A percentile compares a stretch with the other conserved stretches of the same genome.
Evolutionary conservation across 768 basidiomycete genomes (phyloP).

Genomic region (Leucosporidium creatinivorum): DNA sequence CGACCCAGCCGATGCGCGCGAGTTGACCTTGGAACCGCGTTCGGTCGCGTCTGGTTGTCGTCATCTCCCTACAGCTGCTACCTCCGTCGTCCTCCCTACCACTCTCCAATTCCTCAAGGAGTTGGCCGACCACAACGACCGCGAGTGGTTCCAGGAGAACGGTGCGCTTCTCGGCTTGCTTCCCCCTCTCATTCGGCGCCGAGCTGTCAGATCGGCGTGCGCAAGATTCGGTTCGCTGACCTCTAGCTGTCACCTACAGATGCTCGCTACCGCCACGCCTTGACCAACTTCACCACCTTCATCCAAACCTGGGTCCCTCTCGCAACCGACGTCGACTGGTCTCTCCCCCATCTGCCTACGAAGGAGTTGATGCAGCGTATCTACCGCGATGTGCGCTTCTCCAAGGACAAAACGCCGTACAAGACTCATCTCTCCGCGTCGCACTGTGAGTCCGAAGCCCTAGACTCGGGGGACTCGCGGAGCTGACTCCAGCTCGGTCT

Average conservation of each 20-base stretch:
- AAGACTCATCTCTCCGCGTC: not conserved
- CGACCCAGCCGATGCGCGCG: not conserved
- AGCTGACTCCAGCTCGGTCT: no score
- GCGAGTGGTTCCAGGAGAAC: conserved; percentile 70
- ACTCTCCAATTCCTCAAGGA: conserved; percentile 25
- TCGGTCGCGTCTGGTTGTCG: not conserved
- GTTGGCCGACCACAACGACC: conserved; percentile 24
- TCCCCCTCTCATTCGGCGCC: not conserved
- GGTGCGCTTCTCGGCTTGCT: conserved; percentile 44
- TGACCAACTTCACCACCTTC: conserved; percentile 74
- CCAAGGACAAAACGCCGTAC: conserved; percentile 3
- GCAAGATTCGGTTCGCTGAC: not conserved
- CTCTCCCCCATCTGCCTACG: conserved; percentile 79
- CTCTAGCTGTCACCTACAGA: conserved; percentile 46
- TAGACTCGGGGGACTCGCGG: conserved; percentile 41
- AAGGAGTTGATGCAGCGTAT: conserved; percentile 90
- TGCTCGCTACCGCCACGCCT: conserved; percentile 56
- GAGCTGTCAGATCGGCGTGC: no score
- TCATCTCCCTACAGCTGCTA: conserved; percentile 15
- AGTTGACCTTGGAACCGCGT: not conserved
- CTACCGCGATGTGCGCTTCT: conserved; percentile 75
- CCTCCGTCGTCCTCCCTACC: conserved; percentile 12
- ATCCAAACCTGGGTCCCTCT: conserved; percentile 61
- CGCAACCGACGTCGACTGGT: conserved; percentile 64
- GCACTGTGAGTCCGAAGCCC: not conserved